These are phyloP conservation scores for Solanum clarkiae DNA, from an alignment of 257 asterid genomes.

Conservation along the genomic window DNA sequence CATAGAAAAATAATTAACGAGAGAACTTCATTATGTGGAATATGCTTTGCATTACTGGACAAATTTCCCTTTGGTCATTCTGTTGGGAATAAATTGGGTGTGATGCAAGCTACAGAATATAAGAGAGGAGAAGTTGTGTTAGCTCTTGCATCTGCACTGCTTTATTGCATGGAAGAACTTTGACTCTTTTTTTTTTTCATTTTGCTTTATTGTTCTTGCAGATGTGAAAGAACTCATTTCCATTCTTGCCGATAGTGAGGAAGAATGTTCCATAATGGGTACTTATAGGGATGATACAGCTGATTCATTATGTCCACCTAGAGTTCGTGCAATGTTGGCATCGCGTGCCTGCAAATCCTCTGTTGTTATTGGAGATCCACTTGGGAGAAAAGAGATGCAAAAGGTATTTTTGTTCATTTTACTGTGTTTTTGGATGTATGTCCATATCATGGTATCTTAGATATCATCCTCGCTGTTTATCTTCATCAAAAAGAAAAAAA, in stretches of 20 bases:
- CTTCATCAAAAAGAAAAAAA: neutral
- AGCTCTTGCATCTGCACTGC: neutral
- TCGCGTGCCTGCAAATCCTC: slow-evolving; percentile 97
- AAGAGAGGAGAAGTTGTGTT: neutral
- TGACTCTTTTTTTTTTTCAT: neutral
- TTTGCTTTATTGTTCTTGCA: slow-evolving; percentile 9
- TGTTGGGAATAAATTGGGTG: neutral
- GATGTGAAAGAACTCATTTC: slow-evolving; percentile 83
- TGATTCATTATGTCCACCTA: slow-evolving; percentile 89
- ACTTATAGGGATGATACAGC: slow-evolving; percentile 58
- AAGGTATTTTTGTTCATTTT: slow-evolving; percentile 33
- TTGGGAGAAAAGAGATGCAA: slow-evolving; percentile 78
- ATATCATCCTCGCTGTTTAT: neutral
- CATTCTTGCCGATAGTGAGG: slow-evolving; percentile 65
- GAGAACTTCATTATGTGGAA: neutral
- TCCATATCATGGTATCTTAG: neutral
- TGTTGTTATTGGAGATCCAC: slow-evolving; percentile 84
- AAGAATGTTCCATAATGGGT: slow-evolving; percentile 66
- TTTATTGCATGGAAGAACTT: neutral
- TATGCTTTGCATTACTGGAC: neutral
- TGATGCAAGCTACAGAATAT: neutral
- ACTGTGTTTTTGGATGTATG: neutral
- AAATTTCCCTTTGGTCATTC: neutral
- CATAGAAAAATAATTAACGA: neutral
- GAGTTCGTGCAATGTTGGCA: slow-evolving; percentile 85